A percentile compares a stretch with the other conserved stretches of the same genome.
Evolutionary conservation across 2,329 filamentous ascomycete genomes (phyloP).

Genomic region (Calonectria multiphialidica): DNA sequence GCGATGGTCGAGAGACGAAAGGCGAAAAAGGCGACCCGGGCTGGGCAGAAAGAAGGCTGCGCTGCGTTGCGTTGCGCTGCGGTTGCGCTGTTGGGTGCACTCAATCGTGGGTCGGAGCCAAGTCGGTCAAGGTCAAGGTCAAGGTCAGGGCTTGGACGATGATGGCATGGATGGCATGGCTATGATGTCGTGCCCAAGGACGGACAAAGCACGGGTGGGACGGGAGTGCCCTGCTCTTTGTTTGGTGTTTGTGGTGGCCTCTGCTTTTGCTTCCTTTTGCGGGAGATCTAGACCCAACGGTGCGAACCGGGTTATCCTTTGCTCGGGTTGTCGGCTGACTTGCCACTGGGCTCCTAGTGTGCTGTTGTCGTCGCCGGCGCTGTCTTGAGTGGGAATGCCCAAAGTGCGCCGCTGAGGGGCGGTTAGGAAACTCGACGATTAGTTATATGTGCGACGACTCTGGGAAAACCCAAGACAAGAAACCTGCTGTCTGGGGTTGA

Average conservation of each 20-base stretch:
- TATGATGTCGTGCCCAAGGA: slow-evolving; percentile 14
- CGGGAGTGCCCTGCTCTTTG: slow-evolving; percentile 6
- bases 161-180: slow-evolving; percentile 17
- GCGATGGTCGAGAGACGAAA: background rate
- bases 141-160: background rate
- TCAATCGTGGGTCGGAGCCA: slow-evolving; percentile 10
- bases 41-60: background rate
- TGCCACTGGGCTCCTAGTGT: slow-evolving; percentile 12
- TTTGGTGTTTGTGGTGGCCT: background rate
- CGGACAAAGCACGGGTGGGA: slow-evolving; percentile 3
- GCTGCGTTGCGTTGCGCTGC: background rate
- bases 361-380: background rate
- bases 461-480: background rate
- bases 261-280: slow-evolving; percentile 1
- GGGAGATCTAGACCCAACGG: slow-evolving; percentile 4
- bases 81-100: background rate
- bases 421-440: background rate
- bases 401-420: background rate
- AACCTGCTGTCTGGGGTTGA: slow-evolving; percentile 5
- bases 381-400: slow-evolving; percentile 6
- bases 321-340: slow-evolving; percentile 24
- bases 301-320: slow-evolving; percentile 13
- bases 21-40: background rate
- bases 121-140: slow-evolving; percentile 12
- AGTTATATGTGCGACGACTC: background rate